Evolutionary conservation across 257 asterid species (phyloP).

Genomic region (Ehretia macrophylla): DNA sequence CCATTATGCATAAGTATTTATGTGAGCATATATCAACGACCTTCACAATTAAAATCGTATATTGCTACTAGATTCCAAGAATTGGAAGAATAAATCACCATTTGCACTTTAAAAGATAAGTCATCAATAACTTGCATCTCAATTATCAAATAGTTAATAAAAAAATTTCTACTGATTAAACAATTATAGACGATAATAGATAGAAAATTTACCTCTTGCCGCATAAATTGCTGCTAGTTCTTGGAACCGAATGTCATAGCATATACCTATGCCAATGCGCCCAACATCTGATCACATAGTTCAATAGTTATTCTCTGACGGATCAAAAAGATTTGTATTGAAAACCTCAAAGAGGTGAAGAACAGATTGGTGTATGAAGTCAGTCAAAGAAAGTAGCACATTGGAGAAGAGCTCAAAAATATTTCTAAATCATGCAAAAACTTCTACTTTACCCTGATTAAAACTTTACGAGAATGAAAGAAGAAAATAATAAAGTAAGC

Average conservation of each 20-base stretch:
- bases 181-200: slow-evolving; percentile 11
- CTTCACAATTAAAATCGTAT: no score
- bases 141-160: not conserved
- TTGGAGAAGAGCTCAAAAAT: no score
- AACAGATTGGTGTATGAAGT: not conserved
- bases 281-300: slow-evolving; percentile 63
- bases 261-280: slow-evolving; percentile 81
- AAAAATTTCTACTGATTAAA: slow-evolving; percentile 3
- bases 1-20: not conserved
- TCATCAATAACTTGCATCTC: not conserved
- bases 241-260: slow-evolving; percentile 82
- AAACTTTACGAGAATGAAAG: no score
- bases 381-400: not conserved
- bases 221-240: slow-evolving; percentile 85
- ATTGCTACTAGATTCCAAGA: no score
- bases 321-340: slow-evolving; percentile 8
- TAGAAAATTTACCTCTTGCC: slow-evolving; percentile 53
- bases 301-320: slow-evolving; percentile 5
- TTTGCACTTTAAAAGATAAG: not conserved
- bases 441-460: no score
- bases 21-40: no score
- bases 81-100: not conserved
- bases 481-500: no score
- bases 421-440: no score
- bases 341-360: not conserved